phyloP scores from a whole-genome alignment of 2,329 filamentous ascomycete species.

The Talaromyces sp. region DNA sequence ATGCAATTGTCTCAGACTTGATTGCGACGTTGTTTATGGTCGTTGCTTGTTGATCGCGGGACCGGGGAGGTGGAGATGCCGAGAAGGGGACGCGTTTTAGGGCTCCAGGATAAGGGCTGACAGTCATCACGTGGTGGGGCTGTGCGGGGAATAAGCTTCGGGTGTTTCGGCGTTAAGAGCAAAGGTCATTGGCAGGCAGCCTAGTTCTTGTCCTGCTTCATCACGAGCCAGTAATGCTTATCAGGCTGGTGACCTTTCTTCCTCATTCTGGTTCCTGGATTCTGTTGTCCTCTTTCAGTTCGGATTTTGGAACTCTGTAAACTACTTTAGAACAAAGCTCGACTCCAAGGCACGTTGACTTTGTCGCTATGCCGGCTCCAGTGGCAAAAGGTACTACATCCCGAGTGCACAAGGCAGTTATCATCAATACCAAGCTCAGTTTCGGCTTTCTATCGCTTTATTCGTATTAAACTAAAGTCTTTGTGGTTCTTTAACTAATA shows the following conservation, averaged over 20 bases:
- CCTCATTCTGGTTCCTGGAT: background rate
- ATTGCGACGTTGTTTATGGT: background rate
- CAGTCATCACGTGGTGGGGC: constrained; percentile 23
- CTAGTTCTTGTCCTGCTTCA: background rate
- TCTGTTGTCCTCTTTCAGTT: background rate
- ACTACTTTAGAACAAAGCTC: background rate
- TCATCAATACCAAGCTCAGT: background rate
- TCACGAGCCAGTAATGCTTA: background rate
- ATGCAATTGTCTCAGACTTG: background rate
- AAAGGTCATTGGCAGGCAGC: background rate
- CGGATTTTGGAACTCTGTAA: background rate
- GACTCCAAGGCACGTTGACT: background rate
- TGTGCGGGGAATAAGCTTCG: constrained; percentile 11
- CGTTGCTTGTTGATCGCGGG: constrained; percentile 11
- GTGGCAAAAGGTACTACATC: constrained; percentile 40
- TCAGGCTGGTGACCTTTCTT: background rate
- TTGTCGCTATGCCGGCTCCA: constrained; percentile 39
- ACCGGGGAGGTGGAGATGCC: constrained; percentile 22
- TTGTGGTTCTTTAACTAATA: background rate
- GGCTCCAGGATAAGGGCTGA: constrained; percentile 29
- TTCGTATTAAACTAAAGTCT: background rate
- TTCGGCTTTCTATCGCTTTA: background rate
- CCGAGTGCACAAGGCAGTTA: background rate
- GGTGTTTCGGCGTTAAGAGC: constrained; percentile 8
- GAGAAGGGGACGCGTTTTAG: constrained; percentile 27